These are phyloP conservation scores for Phytopythium aichiense DNA, from an alignment of 352 stramenopile genomes.

Conservation along the genomic window DNA sequence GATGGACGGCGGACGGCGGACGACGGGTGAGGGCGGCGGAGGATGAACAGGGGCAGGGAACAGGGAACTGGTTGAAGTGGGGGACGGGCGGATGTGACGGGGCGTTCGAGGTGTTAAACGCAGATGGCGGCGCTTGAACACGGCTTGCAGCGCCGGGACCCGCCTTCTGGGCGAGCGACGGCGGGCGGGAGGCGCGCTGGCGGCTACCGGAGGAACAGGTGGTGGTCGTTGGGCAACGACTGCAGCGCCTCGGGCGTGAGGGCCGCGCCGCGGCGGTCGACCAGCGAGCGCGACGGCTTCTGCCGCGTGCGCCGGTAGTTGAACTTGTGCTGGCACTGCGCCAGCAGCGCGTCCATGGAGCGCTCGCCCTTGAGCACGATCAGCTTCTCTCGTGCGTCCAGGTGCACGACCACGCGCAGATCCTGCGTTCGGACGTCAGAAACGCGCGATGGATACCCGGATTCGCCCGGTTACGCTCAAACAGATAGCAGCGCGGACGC, in stretches of 20 bases:
- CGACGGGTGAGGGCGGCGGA: neutral
- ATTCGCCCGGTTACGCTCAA: too few relatives aligned
- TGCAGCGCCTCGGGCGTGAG: slow-evolving; percentile 20
- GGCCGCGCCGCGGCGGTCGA: slow-evolving; percentile 25
- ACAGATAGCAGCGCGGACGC: neutral
- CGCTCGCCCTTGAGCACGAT: slow-evolving; percentile 25
- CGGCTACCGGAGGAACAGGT: slow-evolving; percentile 30
- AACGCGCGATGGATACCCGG: neutral
- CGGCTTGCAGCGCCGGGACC: neutral
- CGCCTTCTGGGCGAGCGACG: neutral
- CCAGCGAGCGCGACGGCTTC: slow-evolving; percentile 18
- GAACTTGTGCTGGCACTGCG: slow-evolving; percentile 39
- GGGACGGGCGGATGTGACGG: slow-evolving; percentile 5
- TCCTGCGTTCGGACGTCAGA: slow-evolving; percentile 12
- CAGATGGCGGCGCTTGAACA: neutral
- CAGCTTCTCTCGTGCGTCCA: slow-evolving; percentile 30
- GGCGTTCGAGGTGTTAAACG: neutral
- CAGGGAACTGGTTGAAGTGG: neutral
- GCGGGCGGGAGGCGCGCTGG: neutral
- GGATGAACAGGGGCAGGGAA: neutral
- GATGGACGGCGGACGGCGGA: neutral
- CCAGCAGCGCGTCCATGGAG: slow-evolving; percentile 20
- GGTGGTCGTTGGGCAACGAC: slow-evolving; percentile 21
- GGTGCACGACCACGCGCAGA: slow-evolving; percentile 29
- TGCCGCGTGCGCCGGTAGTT: slow-evolving; percentile 15